A percentile compares a stretch with the other conserved stretches of the same genome.
phyloP scores from a whole-genome alignment of 331 rosid genomes.

The Acacia concinna region DNA sequence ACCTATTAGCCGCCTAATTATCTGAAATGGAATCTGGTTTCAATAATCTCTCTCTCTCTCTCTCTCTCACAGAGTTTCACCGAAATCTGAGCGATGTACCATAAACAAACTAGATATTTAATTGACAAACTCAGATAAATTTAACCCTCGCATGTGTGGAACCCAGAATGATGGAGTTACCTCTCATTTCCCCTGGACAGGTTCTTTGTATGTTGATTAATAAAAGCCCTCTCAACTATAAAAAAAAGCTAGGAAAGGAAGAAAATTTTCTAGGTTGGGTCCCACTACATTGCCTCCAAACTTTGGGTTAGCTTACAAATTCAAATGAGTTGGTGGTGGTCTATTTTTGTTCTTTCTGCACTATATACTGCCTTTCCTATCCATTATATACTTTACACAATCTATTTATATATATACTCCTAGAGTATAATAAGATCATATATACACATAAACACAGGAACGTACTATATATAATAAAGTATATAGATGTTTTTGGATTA shows the following conservation, averaged over 20 bases:
- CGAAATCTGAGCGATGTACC: constrained; percentile 63
- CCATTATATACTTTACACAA: constrained; percentile 25
- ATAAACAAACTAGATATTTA: constrained; percentile 41
- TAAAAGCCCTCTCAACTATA: constrained; percentile 27
- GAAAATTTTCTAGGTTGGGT: constrained; percentile 45
- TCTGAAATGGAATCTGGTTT: constrained; percentile 58
- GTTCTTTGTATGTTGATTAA: constrained; percentile 71
- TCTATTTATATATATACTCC: too few relatives aligned
- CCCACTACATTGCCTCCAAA: constrained; percentile 63
- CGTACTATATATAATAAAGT: background rate
- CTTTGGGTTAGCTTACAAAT: constrained; percentile 51
- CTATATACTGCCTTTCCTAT: background rate
- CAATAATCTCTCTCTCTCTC: constrained; percentile 19
- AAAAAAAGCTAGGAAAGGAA: constrained; percentile 7
- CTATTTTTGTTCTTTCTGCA: constrained; percentile 44
- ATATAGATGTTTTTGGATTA: constrained; percentile 32
- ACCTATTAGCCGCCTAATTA: constrained; percentile 31
- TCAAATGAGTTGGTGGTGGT: constrained; percentile 77
- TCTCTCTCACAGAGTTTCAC: constrained; percentile 41
- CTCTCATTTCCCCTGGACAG: constrained; percentile 52
- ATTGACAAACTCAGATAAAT: constrained; percentile 38
- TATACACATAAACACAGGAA: background rate
- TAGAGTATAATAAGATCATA: background rate
- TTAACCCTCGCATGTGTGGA: constrained; percentile 64
- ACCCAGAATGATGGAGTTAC: constrained; percentile 54